phyloP scores from a whole-genome alignment of 768 basidiomycete species.

The Trametes sanguinea region DNA sequence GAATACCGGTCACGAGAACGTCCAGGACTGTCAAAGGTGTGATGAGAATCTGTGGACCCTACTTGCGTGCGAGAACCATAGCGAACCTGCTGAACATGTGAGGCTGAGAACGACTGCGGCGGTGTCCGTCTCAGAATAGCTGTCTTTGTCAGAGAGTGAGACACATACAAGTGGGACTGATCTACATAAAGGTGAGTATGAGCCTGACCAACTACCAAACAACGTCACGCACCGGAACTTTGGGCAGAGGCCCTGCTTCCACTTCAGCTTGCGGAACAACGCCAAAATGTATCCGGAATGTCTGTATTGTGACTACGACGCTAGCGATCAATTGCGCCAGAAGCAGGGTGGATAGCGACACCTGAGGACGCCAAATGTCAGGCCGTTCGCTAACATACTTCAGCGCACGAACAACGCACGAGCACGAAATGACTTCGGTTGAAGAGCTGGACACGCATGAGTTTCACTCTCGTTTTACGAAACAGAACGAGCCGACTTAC shows the following conservation, averaged over 20 bases:
- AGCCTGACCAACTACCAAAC: not conserved
- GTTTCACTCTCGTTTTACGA: not conserved
- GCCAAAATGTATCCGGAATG: conserved; percentile 22
- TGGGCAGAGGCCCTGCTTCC: conserved; percentile 11
- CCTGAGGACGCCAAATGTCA: not conserved
- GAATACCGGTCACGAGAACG: conserved; percentile 23
- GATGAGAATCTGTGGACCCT: not conserved
- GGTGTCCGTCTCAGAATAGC: not conserved
- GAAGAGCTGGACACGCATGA: conserved; percentile 12
- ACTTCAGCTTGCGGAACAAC: conserved; percentile 16
- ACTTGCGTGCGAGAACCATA: no score
- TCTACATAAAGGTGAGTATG: not conserved
- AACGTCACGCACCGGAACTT: conserved; percentile 9
- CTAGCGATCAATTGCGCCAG: conserved; percentile 15
- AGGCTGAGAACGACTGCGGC: conserved; percentile 22
- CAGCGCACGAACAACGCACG: conserved; percentile 6
- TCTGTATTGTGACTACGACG: conserved; percentile 19
- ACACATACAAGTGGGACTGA: conserved; percentile 18
- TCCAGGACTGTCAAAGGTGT: conserved; percentile 20
- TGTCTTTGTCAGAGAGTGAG: not conserved
- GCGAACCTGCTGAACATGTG: conserved; percentile 17
- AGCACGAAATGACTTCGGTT: conserved; percentile 18
- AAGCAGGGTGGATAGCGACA: conserved; percentile 10
- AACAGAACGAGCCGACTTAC: conserved; percentile 12
- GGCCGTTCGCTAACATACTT: no score